Evolutionary conservation across 139 green algal species (phyloP).

Genomic region (Chlamydomonas sphaeroides): DNA sequence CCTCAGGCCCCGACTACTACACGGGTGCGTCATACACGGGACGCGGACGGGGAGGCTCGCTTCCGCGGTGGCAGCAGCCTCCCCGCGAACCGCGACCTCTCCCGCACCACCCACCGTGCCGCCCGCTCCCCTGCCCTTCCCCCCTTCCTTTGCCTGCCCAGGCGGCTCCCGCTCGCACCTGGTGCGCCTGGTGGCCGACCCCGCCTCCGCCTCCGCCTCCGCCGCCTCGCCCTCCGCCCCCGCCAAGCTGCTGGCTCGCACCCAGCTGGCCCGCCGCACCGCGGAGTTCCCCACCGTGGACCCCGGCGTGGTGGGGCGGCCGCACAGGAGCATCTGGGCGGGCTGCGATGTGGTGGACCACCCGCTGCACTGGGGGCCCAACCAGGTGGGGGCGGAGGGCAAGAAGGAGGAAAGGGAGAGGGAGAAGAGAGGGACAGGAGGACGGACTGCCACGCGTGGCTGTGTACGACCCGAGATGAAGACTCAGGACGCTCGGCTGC

Average conservation of each 20-base stretch:
- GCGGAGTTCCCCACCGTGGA: conserved; percentile 68
- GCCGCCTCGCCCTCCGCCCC: too few relatives aligned
- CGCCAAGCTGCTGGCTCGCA: neutral
- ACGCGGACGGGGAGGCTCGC: too few relatives aligned
- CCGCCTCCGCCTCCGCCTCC: conserved; percentile 24
- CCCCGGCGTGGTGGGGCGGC: conserved; percentile 5
- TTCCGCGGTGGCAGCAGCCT: too few relatives aligned
- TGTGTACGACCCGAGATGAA: too few relatives aligned
- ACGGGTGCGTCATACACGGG: neutral
- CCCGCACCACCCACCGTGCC: neutral
- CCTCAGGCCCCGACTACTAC: neutral
- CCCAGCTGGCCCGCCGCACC: conserved; percentile 49
- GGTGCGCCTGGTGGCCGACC: conserved; percentile 57
- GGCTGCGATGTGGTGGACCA: conserved; percentile 58
- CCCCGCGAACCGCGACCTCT: too few relatives aligned
- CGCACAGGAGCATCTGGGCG: conserved; percentile 58
- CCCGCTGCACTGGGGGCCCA: conserved; percentile 44
- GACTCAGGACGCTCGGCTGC: too few relatives aligned
- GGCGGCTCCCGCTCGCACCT: conserved; percentile 53
- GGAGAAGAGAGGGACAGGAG: too few relatives aligned
- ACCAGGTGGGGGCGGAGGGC: conserved; percentile 8
- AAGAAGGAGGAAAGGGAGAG: neutral
- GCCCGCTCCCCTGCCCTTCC: neutral
- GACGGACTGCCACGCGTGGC: too few relatives aligned
- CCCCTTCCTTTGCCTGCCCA: too few relatives aligned